Percentiles rank a stretch among this genome's conserved stretches.
Conservation (phyloP, 1,139 yeast genomes). For the Yamadazyma mexicana region DNA sequence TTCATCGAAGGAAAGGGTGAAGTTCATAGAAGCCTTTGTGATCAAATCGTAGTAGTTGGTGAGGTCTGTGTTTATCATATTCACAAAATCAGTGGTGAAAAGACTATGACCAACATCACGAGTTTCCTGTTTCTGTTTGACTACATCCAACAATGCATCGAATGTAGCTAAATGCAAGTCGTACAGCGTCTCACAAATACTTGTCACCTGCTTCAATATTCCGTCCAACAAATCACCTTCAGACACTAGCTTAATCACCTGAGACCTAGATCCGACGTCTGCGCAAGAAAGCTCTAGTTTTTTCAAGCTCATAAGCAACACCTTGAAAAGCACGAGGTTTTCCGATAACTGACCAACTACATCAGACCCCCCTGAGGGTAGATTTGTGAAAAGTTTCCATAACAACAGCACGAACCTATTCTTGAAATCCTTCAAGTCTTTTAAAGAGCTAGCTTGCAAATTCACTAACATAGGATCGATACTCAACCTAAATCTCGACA, state of each 20-base stretch:
- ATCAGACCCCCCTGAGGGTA: slow-evolving; percentile 4
- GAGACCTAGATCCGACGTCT: slow-evolving; percentile 16
- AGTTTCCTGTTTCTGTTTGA: not conserved
- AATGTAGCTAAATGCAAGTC: slow-evolving; percentile 3
- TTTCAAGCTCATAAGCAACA: slow-evolving; percentile 11
- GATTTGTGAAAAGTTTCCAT: slow-evolving; percentile 7
- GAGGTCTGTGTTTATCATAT: slow-evolving; percentile 12
- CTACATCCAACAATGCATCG: not conserved
- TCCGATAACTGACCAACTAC: slow-evolving; percentile 3
- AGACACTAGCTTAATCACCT: slow-evolving; percentile 4
- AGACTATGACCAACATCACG: slow-evolving; percentile 2
- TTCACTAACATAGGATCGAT: slow-evolving; percentile 10
- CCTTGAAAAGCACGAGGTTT: slow-evolving; percentile 8
- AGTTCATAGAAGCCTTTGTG: slow-evolving; percentile 11
- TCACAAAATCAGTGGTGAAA: slow-evolving; percentile 12
- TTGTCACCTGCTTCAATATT: slow-evolving; percentile 1
- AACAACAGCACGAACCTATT: slow-evolving; percentile 9
- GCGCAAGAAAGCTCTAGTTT: slow-evolving; percentile 9
- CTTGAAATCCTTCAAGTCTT: slow-evolving; percentile 12
- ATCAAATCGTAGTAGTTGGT: slow-evolving; percentile 12
- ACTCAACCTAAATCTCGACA: slow-evolving; percentile 15
- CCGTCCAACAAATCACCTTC: slow-evolving; percentile 2
- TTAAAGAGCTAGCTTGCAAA: slow-evolving; percentile 10
- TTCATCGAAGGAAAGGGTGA: slow-evolving; percentile 10
- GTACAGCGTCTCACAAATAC: slow-evolving; percentile 6